Conservation (phyloP, 306 rosid species). For the Vicia sativa region DNA sequence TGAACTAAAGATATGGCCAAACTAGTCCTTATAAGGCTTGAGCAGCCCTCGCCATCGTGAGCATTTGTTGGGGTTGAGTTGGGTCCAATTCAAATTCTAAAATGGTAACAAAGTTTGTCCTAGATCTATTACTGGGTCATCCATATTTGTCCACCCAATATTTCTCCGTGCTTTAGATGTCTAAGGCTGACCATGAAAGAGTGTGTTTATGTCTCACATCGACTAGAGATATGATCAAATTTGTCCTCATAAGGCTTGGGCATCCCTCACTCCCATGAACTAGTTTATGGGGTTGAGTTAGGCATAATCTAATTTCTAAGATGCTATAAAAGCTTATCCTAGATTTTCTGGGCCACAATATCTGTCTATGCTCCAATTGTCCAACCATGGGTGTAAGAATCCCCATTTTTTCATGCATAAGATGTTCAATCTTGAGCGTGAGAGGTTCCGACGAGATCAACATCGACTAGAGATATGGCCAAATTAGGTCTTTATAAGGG, state of each 20-base stretch:
- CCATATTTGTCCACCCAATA: not conserved
- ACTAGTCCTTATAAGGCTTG: not conserved
- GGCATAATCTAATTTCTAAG: no score
- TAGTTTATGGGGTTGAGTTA: no score
- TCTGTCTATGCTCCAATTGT: no score
- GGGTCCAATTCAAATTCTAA: not conserved
- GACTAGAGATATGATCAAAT: not conserved
- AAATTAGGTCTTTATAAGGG: not conserved
- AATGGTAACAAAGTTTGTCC: not conserved
- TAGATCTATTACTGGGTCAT: not conserved
- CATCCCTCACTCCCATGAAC: not conserved
- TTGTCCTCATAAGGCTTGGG: constrained; percentile 3
- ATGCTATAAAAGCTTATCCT: no score
- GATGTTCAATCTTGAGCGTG: not conserved
- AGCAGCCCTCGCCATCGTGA: not conserved
- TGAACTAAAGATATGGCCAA: constrained; percentile 8
- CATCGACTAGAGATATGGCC: not conserved
- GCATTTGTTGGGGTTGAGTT: not conserved
- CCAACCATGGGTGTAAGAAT: no score
- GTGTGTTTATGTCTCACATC: not conserved
- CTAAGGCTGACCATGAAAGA: not conserved
- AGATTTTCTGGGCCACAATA: no score
- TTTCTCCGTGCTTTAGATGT: not conserved
- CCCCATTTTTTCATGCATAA: not conserved
- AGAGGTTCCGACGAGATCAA: not conserved